phyloP scores from a whole-genome alignment of 495 filamentous ascomycete genomes.

The Tetracladium setigerum region DNA sequence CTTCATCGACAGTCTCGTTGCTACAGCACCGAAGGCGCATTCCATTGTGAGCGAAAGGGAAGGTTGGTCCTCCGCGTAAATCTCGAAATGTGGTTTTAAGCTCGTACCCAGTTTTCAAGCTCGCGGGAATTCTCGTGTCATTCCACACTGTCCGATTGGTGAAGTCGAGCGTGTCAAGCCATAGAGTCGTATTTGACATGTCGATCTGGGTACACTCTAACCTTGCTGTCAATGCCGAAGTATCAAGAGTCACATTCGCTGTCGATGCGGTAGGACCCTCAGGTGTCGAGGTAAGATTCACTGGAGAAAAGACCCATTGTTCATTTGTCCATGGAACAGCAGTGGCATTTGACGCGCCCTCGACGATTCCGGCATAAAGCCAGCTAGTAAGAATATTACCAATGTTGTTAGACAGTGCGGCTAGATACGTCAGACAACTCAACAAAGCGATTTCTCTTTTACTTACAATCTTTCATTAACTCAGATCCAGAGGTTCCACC shows the following conservation, averaged over 20 bases:
- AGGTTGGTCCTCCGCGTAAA: not conserved
- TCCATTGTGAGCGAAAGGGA: slow-evolving; percentile 20
- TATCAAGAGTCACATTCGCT: slow-evolving; percentile 19
- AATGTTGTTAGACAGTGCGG: slow-evolving; percentile 2
- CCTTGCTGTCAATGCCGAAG: slow-evolving; percentile 22
- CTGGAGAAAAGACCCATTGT: slow-evolving; percentile 3
- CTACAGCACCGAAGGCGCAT: slow-evolving; percentile 24
- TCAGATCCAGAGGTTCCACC: too few relatives aligned
- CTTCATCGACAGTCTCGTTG: slow-evolving; percentile 20
- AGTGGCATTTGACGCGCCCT: not conserved
- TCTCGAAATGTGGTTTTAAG: slow-evolving; percentile 4
- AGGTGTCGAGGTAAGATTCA: not conserved
- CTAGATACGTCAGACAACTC: not conserved
- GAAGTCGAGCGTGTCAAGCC: slow-evolving; percentile 18
- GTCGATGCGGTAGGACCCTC: not conserved
- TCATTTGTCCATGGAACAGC: slow-evolving; percentile 2
- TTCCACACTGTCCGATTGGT: slow-evolving; percentile 10
- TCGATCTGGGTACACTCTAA: slow-evolving; percentile 22
- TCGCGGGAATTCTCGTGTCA: not conserved
- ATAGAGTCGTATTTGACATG: slow-evolving; percentile 20
- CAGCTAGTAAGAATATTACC: slow-evolving; percentile 9
- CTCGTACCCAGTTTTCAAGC: slow-evolving; percentile 9
- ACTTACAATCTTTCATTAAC: too few relatives aligned
- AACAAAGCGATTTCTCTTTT: too few relatives aligned
- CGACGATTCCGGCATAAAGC: slow-evolving; percentile 3